These are phyloP conservation scores for Phtheirospermum japonicum DNA, from an alignment of 257 asterid species.

Conservation along the genomic window DNA sequence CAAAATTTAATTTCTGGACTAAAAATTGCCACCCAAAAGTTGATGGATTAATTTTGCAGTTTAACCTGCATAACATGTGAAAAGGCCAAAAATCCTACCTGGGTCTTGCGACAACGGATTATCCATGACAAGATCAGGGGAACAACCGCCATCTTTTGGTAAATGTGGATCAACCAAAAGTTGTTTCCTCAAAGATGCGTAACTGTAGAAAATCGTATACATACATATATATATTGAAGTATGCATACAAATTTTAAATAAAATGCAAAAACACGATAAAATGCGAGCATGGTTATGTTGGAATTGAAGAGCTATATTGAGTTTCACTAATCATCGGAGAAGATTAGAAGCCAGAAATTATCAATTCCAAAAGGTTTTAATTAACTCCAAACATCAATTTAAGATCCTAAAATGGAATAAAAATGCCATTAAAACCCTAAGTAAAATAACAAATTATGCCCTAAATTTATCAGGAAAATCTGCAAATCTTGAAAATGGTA, in stretches of 20 bases:
- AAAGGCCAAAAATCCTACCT: constrained; percentile 39
- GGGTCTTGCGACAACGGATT: constrained; percentile 95
- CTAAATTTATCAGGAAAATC: neutral
- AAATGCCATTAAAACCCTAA: neutral
- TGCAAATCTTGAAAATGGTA: constrained; percentile 3
- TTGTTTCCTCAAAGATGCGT: constrained; percentile 85
- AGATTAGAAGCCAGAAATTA: neutral
- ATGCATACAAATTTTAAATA: neutral
- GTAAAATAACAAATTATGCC: neutral
- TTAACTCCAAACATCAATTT: constrained; percentile 1
- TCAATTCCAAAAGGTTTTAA: neutral
- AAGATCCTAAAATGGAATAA: neutral
- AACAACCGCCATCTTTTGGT: constrained; percentile 64
- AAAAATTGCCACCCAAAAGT: no score
- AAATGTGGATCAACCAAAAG: constrained; percentile 86
- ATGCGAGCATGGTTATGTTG: constrained; percentile 12
- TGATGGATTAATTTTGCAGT: no score
- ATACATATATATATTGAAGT: neutral
- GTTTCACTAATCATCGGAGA: neutral
- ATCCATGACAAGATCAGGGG: constrained; percentile 82
- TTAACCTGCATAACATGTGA: no score
- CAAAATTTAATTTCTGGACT: no score
- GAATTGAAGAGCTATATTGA: neutral
- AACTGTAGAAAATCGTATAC: constrained; percentile 40
- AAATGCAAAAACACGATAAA: no score